Base-by-base conservation (phyloP, 495 filamentous ascomycete genomes). In the Bacidia gigantensis region DNA sequence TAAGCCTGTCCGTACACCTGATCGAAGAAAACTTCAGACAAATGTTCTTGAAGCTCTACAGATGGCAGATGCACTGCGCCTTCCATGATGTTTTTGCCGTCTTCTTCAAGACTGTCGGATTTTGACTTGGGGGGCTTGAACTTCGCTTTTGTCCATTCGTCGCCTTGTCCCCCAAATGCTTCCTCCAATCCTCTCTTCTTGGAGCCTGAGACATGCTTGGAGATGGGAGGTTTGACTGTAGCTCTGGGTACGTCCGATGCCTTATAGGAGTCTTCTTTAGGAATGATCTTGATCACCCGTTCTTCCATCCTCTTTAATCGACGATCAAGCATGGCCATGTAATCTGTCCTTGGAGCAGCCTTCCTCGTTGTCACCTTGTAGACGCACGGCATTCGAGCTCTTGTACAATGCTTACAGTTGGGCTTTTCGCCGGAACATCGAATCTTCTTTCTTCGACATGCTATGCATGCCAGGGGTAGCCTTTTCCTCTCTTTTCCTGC, bases 321-420 rank as follows among this genome's bases (percentile, higher is more conserved):
- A 65, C 94, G 93, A 65, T 98, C 92, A 56, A 97, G 67, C 90
- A 95, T 98, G 14, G 90, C 90, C 92, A 97, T 98, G 66, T 97
- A 98, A 65, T 97, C 92, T 14, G 90, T 95, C 52, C 92, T 76
- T 35, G 92, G 90, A n/a, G 89, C 88, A 2, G 89, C 89, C 64
- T 96, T 97, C 55, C 92, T 74, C 10, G 89, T 88, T 0, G 90
- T 95, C 43, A 94, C 86, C 62, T 97, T 97, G 74, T 98, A 98
- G n/a, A 97, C 88, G 64, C 92, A 98, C 3, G 92, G 90, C 59
- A 94, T 94, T 39, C 92, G 79, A 50, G 88, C 95, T 48, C 89
- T 77, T 52, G 93, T 77, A 65, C 92, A 98, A 70, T 98, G 92
- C 63, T 93, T 95, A 70, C 92, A 98, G 1, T 89, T 86, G 11